These are phyloP conservation scores for Carex cristatella DNA, from an alignment of 176 grass and related monocot species.

Conservation along the genomic window DNA sequence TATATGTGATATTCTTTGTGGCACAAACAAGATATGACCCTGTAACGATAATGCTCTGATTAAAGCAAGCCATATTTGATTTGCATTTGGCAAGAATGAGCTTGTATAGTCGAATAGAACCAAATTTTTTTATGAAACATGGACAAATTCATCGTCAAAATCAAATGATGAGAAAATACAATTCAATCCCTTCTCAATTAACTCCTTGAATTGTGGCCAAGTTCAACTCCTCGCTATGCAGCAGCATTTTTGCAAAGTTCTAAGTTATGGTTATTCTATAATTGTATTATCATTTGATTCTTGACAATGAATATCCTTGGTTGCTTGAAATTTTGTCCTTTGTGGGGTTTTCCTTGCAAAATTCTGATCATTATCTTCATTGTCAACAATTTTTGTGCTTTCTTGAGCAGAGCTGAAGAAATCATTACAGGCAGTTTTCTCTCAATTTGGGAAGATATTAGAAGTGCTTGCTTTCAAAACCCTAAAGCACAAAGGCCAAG, in stretches of 20 bases:
- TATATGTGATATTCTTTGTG: background rate
- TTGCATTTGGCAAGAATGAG: background rate
- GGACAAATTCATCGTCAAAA: background rate
- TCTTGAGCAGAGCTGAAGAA: conserved; percentile 81
- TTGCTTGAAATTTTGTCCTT: background rate
- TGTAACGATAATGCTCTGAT: background rate
- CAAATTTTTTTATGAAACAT: background rate
- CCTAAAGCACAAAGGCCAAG: conserved; percentile 94
- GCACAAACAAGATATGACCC: background rate
- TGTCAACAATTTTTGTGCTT: background rate
- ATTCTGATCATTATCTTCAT: background rate
- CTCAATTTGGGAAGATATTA: conserved; percentile 96
- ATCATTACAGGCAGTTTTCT: conserved; percentile 74
- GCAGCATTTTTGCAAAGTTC: background rate
- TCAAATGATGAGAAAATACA: background rate
- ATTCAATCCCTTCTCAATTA: background rate
- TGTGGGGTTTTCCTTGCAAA: background rate
- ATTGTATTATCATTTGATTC: background rate
- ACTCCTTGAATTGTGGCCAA: background rate
- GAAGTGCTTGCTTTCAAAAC: conserved; percentile 97
- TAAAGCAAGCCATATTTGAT: background rate
- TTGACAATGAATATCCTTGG: background rate
- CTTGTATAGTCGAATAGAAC: background rate
- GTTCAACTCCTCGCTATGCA: background rate
- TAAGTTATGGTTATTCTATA: background rate